These are phyloP conservation scores for Rhododendron mucronatum DNA, from an alignment of 148 eudicot species.

Conservation along the genomic window DNA sequence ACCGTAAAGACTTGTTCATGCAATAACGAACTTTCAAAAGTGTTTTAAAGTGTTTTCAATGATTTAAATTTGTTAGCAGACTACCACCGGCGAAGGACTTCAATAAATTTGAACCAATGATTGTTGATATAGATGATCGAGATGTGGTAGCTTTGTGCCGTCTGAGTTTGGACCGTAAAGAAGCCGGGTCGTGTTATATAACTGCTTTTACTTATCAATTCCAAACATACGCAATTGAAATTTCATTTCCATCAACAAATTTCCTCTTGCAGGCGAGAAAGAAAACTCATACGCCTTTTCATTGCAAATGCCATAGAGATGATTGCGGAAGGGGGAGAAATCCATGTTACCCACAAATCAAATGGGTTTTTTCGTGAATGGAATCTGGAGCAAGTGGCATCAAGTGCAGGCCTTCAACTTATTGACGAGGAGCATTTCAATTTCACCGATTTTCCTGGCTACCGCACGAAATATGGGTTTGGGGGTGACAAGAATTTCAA, in stretches of 20 bases:
- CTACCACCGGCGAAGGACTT: too few species aligned
- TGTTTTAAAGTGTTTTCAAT: not conserved
- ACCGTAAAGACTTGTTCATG: not conserved
- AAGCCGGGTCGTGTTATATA: not conserved
- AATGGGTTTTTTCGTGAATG: conserved; percentile 6
- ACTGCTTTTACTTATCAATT: not conserved
- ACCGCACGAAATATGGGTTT: conserved; percentile 15
- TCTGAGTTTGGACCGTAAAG: too few species aligned
- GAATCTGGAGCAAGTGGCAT: conserved; percentile 8
- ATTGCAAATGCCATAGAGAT: not conserved
- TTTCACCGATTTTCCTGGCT: not conserved
- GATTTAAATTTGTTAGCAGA: not conserved
- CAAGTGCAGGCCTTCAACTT: conserved; percentile 3
- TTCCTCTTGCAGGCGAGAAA: not conserved
- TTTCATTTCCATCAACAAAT: not conserved
- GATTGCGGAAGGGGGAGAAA: not conserved
- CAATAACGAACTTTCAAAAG: not conserved
- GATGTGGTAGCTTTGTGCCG: too few species aligned
- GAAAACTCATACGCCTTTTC: not conserved
- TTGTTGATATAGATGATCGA: too few species aligned
- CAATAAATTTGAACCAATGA: too few species aligned
- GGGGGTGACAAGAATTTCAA: conserved; percentile 26
- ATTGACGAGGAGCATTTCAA: conserved; percentile 4
- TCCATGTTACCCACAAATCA: not conserved
- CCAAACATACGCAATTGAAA: not conserved